Evolutionary conservation across 2,329 filamentous ascomycete species (phyloP).

Genomic region (Fonsecaea pedrosoi): DNA sequence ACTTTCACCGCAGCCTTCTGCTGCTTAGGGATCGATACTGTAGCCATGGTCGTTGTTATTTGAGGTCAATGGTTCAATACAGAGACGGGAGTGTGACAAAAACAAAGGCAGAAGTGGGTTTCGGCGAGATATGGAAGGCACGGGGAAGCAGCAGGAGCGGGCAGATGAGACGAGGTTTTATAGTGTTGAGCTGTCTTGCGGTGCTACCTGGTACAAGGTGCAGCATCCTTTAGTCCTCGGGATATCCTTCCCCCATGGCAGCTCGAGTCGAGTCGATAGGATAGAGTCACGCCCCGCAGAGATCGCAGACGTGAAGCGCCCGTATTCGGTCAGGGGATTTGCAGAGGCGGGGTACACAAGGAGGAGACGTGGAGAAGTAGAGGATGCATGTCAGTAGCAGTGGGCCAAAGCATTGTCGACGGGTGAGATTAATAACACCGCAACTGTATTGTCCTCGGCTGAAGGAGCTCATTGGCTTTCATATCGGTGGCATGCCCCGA

Average conservation of each 20-base stretch:
- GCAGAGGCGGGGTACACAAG: conserved; percentile 23
- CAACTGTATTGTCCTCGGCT: background rate
- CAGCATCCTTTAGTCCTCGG: conserved; percentile 4
- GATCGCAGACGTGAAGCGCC: background rate
- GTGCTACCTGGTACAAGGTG: background rate
- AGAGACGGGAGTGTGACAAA: background rate
- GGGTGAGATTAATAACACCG: background rate
- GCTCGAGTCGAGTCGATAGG: conserved; percentile 11
- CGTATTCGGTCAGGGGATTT: conserved; percentile 15
- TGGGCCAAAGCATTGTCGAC: background rate
- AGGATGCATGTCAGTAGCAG: background rate
- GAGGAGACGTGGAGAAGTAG: background rate
- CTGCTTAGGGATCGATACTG: conserved; percentile 37
- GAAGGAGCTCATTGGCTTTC: background rate
- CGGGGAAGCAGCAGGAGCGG: background rate
- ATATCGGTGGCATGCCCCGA: background rate
- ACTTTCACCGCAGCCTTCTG: conserved; percentile 39
- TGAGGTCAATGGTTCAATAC: background rate
- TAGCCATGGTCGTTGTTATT: conserved; percentile 28
- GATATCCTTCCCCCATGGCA: background rate
- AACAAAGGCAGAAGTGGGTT: background rate
- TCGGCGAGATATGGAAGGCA: background rate
- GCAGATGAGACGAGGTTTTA: background rate
- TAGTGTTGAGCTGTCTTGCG: background rate
- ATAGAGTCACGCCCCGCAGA: conserved; percentile 12